Percentiles rank a stretch among this genome's conserved stretches.
These are phyloP conservation scores for Mollisiaceae sp. DNA, from an alignment of 2,329 filamentous ascomycete species.

Conservation along the genomic window DNA sequence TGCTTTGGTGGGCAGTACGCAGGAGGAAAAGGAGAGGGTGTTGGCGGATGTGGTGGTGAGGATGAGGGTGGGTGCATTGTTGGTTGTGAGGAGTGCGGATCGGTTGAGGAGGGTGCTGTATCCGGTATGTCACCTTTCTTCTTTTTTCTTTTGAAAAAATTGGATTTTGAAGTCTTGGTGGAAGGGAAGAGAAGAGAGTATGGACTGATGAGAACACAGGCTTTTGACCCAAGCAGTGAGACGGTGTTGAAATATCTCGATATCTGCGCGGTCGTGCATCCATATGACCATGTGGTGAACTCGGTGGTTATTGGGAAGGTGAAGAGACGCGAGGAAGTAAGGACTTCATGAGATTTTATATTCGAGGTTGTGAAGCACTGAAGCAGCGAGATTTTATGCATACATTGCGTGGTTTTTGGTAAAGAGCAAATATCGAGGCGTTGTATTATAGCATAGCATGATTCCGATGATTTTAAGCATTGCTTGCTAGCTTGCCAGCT, in stretches of 20 bases:
- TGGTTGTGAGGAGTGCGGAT: constrained; percentile 53
- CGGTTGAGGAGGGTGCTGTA: constrained; percentile 53
- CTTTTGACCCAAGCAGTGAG: constrained; percentile 47
- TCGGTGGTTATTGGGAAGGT: constrained; percentile 50
- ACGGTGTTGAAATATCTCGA: constrained; percentile 45
- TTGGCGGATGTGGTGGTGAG: constrained; percentile 44
- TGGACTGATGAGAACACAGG: constrained; percentile 30
- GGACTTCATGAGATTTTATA: background rate
- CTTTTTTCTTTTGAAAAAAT: too few species aligned
- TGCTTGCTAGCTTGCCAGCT: too few species aligned
- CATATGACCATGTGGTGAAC: constrained; percentile 55
- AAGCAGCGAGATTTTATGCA: constrained; percentile 2
- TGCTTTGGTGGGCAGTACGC: constrained; percentile 52
- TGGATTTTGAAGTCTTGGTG: too few species aligned
- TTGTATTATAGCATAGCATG: too few species aligned
- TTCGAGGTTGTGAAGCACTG: background rate
- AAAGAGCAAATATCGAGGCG: background rate
- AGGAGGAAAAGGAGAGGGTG: constrained; percentile 49
- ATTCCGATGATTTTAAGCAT: too few species aligned
- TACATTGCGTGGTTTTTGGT: background rate
- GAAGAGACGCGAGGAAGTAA: constrained; percentile 11
- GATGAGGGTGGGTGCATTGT: constrained; percentile 49
- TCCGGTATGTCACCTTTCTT: constrained; percentile 45
- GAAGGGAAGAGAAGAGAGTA: constrained; percentile 10
- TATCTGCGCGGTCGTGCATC: constrained; percentile 51